Evolutionary conservation across 2,329 filamentous ascomycete genomes (phyloP), one percentile per base, ranked within the genome.

Genomic region (Penicillium expansum): DNA sequence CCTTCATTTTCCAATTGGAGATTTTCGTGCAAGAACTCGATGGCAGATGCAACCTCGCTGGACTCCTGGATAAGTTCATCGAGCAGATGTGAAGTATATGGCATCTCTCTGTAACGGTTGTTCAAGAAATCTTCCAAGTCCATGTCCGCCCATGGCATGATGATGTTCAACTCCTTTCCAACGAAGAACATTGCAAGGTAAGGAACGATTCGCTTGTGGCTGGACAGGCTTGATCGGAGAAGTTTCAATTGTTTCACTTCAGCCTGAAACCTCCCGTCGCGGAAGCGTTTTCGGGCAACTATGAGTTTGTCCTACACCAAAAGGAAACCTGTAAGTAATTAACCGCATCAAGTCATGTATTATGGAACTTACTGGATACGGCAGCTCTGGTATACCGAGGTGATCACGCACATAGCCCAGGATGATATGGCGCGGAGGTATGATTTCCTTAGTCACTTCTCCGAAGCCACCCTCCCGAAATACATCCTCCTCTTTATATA

Each of bases 41-140:
- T 44, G 1, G 61, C 62, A 35, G 42, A 55, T 11, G 59, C 61
- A 16, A 66, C 37, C 10, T 58, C 51, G 11, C 27, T 27, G 13
- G 55, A 32, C 44, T 64, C 61, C 14, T 22, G 11, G 11, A 63
- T 54, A 16, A 66, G 44, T n/a, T 63, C 59, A 2, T 37, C 18
- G 33, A 48, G 4, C 39, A 37, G 6, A 13, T 5, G 10, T 16
- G n/a, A 0, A 2, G n/a, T n/a, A 10, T 5, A 1, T 32, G 14
- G n/a, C 13, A 22, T 42, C 10, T 5, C 24, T 33, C 1, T n/a
- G n/a, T 54, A 44, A 2, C 35, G n/a, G 3, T 52, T 48, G 3
- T n/a, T 5, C 11, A 65, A 57, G 32, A 61, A 62, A 9, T 18
- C 18, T n/a, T 64, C 59, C 18, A 66, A 47, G 27, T 66, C 59